Percentiles rank a stretch among this genome's conserved stretches.
Conservation (phyloP, 192 early-diverging fungal genomes). For the Entomortierella parvispora region DNA sequence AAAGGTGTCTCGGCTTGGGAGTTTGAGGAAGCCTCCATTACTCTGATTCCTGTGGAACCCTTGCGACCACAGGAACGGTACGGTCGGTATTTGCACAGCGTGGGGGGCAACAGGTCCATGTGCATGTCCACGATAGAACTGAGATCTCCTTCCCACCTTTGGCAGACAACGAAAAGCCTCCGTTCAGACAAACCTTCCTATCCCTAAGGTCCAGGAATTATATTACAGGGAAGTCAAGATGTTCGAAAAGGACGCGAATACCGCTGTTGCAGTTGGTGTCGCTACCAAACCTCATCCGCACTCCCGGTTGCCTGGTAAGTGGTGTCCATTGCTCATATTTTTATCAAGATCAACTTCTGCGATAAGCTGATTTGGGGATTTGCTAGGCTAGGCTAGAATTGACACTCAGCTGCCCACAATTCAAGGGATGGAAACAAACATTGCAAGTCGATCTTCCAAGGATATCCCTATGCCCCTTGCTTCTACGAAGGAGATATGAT, state of each 20-base stretch:
- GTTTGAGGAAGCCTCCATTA: slow-evolving; percentile 67
- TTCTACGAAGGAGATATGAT: slow-evolving; percentile 81
- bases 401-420: slow-evolving; percentile 75
- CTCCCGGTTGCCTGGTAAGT: slow-evolving; percentile 69
- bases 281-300: slow-evolving; percentile 82
- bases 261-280: slow-evolving; percentile 76
- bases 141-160: slow-evolving; percentile 71
- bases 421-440: slow-evolving; percentile 73
- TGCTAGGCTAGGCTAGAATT: slow-evolving; percentile 71
- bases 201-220: slow-evolving; percentile 84
- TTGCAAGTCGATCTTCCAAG: slow-evolving; percentile 75
- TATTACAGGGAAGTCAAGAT: slow-evolving; percentile 90
- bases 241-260: slow-evolving; percentile 75
- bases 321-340: too few species aligned
- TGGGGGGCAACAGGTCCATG: slow-evolving; percentile 28
- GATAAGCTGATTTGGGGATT: not conserved
- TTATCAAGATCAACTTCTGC: too few species aligned
- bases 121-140: slow-evolving; percentile 68
- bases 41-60: not conserved
- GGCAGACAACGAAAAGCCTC: slow-evolving; percentile 76
- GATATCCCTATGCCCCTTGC: slow-evolving; percentile 67
- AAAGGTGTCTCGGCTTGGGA: slow-evolving; percentile 89
- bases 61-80: slow-evolving; percentile 1
- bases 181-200: slow-evolving; percentile 82
- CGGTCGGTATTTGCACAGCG: too few species aligned